Evolutionary conservation across 1,284 basidiomycete species (phyloP), one percentile per base, ranked within the genome.

Genomic region (Rhodotorula sp.): DNA sequence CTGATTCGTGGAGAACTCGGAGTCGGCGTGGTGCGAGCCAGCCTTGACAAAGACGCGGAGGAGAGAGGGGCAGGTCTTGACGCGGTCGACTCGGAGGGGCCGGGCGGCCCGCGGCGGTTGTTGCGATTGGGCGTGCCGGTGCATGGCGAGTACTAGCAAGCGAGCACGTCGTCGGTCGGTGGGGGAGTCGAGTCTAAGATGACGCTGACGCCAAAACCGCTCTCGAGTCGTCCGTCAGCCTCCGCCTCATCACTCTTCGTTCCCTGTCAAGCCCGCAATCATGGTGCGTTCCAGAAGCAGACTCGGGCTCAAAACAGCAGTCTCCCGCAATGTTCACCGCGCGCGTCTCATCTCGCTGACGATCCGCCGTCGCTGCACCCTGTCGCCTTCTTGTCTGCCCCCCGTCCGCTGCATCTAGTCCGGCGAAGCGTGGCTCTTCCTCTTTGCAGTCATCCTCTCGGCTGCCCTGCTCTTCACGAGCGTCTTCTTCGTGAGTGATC

Each of bases 401-500:
- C 39, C 21, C 23, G 34, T 10, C 14, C 5, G 34, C 16, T 31
- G 15, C 34, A 8, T 49, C 2, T 54, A 76, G 77, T 71, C 68
- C 15, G 77, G 76, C 48, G 77, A 78, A 75, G 76, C 77, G 57
- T 71, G 66, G 66, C 64, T 74, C n/a, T 74, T 71, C 68, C 68
- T 74, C 23, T 68, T 68, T 14, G 69, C 72, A 15, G 72, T 74
- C 61, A 61, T 74, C 47, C 63, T 74, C 64, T 65, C 68, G 31
- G 73, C 68, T 14, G 92, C 90, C 49, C 86, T 97, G 74, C 85
- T 97, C 72, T 97, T 97, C 84, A 96, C 93, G 78, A 94, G 94
- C 90, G 95, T 97, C 81, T 97, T 97, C 86, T 97, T 96, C 84
- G 93, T 97, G 79, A 82, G 94, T 69, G 10, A 51, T 16, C 51